These are phyloP conservation scores for Amyloporia xantha DNA, from an alignment of 768 basidiomycete species.

Conservation along the genomic window DNA sequence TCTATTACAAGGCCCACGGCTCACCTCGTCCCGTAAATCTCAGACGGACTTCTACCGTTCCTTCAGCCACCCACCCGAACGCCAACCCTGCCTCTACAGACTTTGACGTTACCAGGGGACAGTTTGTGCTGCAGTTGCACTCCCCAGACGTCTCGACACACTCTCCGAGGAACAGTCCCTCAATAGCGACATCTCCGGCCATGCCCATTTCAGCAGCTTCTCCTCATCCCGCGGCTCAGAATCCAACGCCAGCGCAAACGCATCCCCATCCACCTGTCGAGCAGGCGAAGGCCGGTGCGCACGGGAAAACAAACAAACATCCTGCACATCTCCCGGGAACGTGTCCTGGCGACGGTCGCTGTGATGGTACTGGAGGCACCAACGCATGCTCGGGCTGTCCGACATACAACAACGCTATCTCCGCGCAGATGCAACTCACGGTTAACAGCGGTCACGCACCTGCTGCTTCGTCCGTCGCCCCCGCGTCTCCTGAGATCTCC, in stretches of 20 bases:
- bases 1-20: conserved; percentile 80
- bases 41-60: conserved; percentile 25
- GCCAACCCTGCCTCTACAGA: conserved; percentile 25
- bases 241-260: conserved; percentile 7
- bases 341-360: conserved; percentile 98
- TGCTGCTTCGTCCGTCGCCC: neutral
- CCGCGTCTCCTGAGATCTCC: neutral
- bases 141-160: neutral
- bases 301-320: neutral
- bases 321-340: conserved; percentile 43
- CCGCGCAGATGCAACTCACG: conserved; percentile 14
- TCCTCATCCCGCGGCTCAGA: conserved; percentile 13
- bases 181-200: neutral
- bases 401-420: conserved; percentile 79
- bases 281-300: conserved; percentile 14
- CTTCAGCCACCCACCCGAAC: conserved; percentile 24
- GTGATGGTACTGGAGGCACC: conserved; percentile 95
- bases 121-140: neutral
- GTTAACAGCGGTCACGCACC: conserved; percentile 21
- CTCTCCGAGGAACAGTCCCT: neutral
- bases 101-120: neutral
- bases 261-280: conserved; percentile 23
- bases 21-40: conserved; percentile 66
- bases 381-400: conserved; percentile 93
- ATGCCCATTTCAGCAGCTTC: conserved; percentile 18